Base-by-base conservation (phyloP, 441 rosid genomes). In the Euphorbia corollata region DNA sequence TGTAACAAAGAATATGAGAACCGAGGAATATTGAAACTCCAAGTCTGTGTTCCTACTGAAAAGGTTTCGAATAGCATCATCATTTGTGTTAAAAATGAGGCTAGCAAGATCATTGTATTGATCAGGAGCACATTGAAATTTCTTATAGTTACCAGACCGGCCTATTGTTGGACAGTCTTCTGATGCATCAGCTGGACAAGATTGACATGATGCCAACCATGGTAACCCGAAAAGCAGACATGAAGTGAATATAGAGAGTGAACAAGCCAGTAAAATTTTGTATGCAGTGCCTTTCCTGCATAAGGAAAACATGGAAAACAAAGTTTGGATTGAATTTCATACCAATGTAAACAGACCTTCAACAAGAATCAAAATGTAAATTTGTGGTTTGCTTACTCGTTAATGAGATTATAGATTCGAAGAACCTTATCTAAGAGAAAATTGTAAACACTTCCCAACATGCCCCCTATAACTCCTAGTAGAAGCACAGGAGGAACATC, bases 191-290 rank as follows among this genome's bases (percentile, higher is more conserved):
- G 75, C 36, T 16, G 98, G 98, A 63, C 96, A 87, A 61, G 88
- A 83, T 69, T 72, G 91, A 75, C 98, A 92, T 22, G 91, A 68
- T 24, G 90, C 92, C 60, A 92, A 78, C 85, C 87, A 89, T 12
- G 98, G 98, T 69, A 92, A 80, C 60, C 98, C 96, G 15, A 92
- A 92, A 66, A 89, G 90, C 73, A 89, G 90, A 41, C 91, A 85
- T 8, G 98, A 92, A 54, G 96, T 89, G 78, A 81, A 86, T 71
- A 85, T 80, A 62, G 95, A 87, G 65, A 89, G 81, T 27, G 73
- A 50, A 47, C 91, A 89, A 59, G 91, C 87, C 5, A 92, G 74
- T 39, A 84, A 13, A 66, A 89, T 80, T 71, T 72, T 92, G 75
- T 73, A 84, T 67, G 67, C 61, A 45, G 66, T 27, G 27, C 91